A percentile compares a stretch with the other conserved stretches of the same genome.
phyloP scores from a whole-genome alignment of 2,329 filamentous ascomycete genomes.

The Teratosphaeria viscida region DNA sequence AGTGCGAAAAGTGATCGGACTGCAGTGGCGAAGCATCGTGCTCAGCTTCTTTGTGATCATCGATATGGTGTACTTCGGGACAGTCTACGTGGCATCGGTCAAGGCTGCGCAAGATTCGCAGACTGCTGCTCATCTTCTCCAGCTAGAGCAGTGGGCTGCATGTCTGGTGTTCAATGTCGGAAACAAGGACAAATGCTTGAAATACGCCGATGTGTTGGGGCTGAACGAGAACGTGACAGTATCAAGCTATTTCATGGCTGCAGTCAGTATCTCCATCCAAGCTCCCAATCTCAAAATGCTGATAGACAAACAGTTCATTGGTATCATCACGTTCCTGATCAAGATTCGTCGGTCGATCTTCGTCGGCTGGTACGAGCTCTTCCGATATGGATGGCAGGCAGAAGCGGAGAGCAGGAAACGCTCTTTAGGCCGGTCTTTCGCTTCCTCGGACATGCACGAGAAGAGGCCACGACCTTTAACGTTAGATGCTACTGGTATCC shows the following conservation, averaged over 20 bases:
- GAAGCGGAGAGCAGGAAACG: conserved; percentile 3
- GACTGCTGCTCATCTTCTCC: conserved; percentile 37
- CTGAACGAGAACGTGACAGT: conserved; percentile 59
- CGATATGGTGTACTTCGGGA: conserved; percentile 72
- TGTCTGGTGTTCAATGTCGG: conserved; percentile 50
- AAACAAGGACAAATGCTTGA: conserved; percentile 54
- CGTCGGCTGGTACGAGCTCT: conserved; percentile 62
- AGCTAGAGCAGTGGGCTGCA: conserved; percentile 50
- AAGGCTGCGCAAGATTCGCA: conserved; percentile 46
- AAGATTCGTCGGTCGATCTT: conserved; percentile 69
- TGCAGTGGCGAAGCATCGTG: conserved; percentile 76
- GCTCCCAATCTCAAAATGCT: conserved; percentile 11
- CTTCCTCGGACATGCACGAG: conserved; percentile 8
- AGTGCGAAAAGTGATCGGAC: conserved; percentile 60
- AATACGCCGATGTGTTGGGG: conserved; percentile 47
- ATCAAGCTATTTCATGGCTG: conserved; percentile 62
- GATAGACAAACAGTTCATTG: conserved; percentile 51
- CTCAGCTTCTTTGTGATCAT: conserved; percentile 69
- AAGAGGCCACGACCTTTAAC: conserved; percentile 1
- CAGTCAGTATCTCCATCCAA: conserved; percentile 42
- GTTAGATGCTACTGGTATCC: conserved; percentile 4
- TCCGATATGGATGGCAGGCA: conserved; percentile 8
- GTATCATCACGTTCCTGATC: conserved; percentile 65
- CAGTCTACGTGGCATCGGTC: conserved; percentile 65
- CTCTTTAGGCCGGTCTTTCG: not conserved